These are phyloP conservation scores for Nakazawaea holstii DNA, from an alignment of 805 yeast genomes.

Conservation along the genomic window DNA sequence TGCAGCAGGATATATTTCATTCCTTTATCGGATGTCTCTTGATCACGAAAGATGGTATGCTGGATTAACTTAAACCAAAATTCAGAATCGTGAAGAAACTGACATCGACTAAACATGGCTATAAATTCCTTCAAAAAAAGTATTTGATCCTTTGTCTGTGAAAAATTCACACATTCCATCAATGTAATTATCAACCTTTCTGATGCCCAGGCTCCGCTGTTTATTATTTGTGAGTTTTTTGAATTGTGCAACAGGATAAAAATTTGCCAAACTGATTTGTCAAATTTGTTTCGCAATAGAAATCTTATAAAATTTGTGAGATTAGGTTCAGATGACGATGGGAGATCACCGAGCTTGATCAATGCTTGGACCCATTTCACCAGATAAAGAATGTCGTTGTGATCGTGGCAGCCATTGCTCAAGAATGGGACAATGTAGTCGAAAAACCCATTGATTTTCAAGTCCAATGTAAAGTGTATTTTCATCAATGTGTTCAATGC, in stretches of 20 bases:
- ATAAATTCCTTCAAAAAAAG: not conserved
- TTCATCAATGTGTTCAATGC: slow-evolving; percentile 3
- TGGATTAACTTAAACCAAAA: slow-evolving; percentile 6
- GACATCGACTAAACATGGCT: not conserved
- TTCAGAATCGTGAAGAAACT: not conserved
- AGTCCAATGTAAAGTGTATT: slow-evolving; percentile 3
- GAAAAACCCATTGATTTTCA: slow-evolving; percentile 6
- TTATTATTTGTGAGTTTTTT: not conserved
- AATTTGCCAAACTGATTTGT: slow-evolving; percentile 37
- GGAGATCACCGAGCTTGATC: slow-evolving; percentile 6
- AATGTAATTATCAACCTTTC: not conserved
- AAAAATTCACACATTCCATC: not conserved
- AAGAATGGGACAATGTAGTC: slow-evolving; percentile 4
- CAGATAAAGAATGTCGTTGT: not conserved
- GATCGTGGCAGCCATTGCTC: not conserved
- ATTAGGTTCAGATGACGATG: not conserved
- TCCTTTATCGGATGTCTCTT: not conserved
- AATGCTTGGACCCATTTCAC: slow-evolving; percentile 7
- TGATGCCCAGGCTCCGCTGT: not conserved
- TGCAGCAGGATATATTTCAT: not conserved
- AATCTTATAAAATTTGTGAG: not conserved
- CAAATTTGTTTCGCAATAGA: slow-evolving; percentile 41
- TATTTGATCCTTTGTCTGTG: not conserved
- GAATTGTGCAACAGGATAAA: not conserved
- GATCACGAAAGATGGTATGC: not conserved